phyloP scores from a whole-genome alignment of 2,329 filamentous ascomycete species.

The Stagonosporopsis rhizophila region DNA sequence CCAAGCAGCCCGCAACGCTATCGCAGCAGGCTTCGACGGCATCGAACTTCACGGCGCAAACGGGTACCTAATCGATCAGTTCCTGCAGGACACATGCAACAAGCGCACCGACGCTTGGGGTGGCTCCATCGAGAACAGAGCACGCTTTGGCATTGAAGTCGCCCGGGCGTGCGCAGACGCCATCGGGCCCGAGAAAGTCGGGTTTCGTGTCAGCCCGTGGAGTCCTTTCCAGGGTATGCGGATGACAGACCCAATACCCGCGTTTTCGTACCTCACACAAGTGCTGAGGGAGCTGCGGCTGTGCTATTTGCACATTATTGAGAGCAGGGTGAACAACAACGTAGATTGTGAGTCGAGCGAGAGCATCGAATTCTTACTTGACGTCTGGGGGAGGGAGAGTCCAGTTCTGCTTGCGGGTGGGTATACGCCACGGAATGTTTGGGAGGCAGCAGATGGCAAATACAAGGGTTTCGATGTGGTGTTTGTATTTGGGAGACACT shows the following conservation, averaged over 20 bases:
- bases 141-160: conserved; percentile 61
- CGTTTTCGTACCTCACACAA: conserved; percentile 65
- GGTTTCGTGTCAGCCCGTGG: conserved; percentile 67
- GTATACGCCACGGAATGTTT: conserved; percentile 44
- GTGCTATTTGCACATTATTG: conserved; percentile 59
- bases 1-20: conserved; percentile 51
- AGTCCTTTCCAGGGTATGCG: conserved; percentile 67
- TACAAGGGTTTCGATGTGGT: conserved; percentile 50
- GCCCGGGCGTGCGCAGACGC: conserved; percentile 57
- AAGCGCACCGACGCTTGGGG: conserved; percentile 57
- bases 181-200: conserved; percentile 63
- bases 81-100: conserved; percentile 66
- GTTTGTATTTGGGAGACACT: conserved; percentile 54
- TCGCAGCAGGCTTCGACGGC: conserved; percentile 64
- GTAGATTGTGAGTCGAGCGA: conserved; percentile 33
- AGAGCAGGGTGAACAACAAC: conserved; percentile 61
- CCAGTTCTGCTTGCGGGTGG: conserved; percentile 50
- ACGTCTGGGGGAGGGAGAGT: conserved; percentile 14
- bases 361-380: conserved; percentile 29
- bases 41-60: conserved; percentile 65
- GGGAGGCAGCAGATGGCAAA: conserved; percentile 39
- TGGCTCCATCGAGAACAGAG: conserved; percentile 58
- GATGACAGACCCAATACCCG: conserved; percentile 67
- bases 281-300: conserved; percentile 60
- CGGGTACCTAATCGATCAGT: conserved; percentile 71